Base-by-base conservation (phyloP, 2,329 filamentous ascomycete genomes). In the Cladosporium sp. region DNA sequence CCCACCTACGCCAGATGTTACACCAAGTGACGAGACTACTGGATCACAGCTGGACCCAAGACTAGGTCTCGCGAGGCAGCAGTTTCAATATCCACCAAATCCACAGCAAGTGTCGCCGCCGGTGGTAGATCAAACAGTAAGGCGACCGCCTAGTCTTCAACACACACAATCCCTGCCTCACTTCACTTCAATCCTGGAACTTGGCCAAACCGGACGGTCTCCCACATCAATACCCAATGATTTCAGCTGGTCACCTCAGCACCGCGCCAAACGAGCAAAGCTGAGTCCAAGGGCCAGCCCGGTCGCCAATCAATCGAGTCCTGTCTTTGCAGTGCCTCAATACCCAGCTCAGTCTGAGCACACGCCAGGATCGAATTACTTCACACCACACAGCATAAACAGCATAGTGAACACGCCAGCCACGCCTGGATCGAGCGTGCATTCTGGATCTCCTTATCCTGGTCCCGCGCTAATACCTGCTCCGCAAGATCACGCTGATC, bases 361-460 rank as follows among this genome's bases (percentile, higher is more conserved):
- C 43, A 77, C 76, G 36, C 75, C 76, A 17, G 68, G 69, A 30
- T 69, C 67, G 9, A 65, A 62, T 14, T 59, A 64, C 34, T 66
- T 63, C 61, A 70, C 72, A 40, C 69, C 76, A 20, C 76, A 75
- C 59, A 77, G 74, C 59, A 75, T 69, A 73, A 72, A 67, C 65
- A 68, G 63, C 62, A 66, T 70, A 52, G 59, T 76, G 64, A 65
- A 75, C 62, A 72, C 73, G 59, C 77, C 73, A 63, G 75, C 74
- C 66, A 82, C 74, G 58, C 79, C 75, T 37, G 72, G 67, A 59
- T 77, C 73, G 51, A 70, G 66, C 52, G 60, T 63, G 47, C 59
- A 63, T 34, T 68, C 67, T 9, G 63, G 58, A 43, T 70, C 70
- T 9, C 68, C 69, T 17, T 66, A 64, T 37, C 63, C 65, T 19